Conservation (phyloP, 2,329 filamentous ascomycete species). For the Aspergillus sojae region DNA sequence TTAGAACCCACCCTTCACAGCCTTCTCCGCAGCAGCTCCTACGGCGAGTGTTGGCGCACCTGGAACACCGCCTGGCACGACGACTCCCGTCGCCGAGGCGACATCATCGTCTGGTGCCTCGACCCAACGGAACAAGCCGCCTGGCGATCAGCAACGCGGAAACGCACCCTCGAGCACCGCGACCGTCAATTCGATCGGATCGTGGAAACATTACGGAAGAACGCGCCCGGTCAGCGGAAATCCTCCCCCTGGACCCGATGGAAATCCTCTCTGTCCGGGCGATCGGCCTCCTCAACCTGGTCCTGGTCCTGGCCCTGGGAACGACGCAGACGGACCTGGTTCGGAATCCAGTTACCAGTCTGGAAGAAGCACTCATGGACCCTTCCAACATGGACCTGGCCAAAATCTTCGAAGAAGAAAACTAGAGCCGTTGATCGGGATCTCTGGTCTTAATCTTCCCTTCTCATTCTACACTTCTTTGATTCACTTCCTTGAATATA, state of each 20-base stretch:
- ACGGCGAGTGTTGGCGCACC: slow-evolving; percentile 61
- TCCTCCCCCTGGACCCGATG: slow-evolving; percentile 12
- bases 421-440: slow-evolving; percentile 15
- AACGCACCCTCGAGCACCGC: slow-evolving; percentile 24
- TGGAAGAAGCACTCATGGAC: slow-evolving; percentile 13
- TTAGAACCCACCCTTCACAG: slow-evolving; percentile 54
- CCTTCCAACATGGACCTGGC: slow-evolving; percentile 3
- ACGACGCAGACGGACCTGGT: slow-evolving; percentile 14
- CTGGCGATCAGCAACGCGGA: slow-evolving; percentile 36
- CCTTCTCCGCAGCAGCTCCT: slow-evolving; percentile 50
- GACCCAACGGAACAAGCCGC: slow-evolving; percentile 38
- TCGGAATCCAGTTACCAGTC: slow-evolving; percentile 17
- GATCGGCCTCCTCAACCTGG: slow-evolving; percentile 19
- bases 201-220: slow-evolving; percentile 33
- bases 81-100: slow-evolving; percentile 62
- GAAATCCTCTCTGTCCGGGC: slow-evolving; percentile 6
- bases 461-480: neutral
- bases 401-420: slow-evolving; percentile 9
- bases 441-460: neutral
- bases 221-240: slow-evolving; percentile 22
- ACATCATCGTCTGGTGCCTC: slow-evolving; percentile 64
- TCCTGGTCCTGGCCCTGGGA: slow-evolving; percentile 24
- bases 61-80: slow-evolving; percentile 67
- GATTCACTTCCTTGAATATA: neutral
- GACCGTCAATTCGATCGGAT: slow-evolving; percentile 42